Conservation (phyloP, 176 grass and related monocot genomes). For the Eleusine coracana region DNA sequence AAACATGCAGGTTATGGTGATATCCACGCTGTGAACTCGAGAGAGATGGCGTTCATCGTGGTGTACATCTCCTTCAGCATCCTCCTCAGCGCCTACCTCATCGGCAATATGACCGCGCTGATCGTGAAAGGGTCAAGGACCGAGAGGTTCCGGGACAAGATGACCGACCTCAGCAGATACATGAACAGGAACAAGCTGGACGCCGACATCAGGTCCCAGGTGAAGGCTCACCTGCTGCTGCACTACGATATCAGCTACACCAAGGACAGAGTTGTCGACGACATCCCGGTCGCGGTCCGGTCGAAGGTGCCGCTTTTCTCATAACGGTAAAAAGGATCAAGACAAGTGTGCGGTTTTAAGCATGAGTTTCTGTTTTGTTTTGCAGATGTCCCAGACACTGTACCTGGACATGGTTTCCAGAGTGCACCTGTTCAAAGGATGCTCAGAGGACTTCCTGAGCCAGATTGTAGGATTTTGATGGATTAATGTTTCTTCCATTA, state of each 20-base stretch:
- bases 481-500: not conserved
- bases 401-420: conserved; percentile 71
- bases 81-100: conserved; percentile 77
- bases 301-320: conserved; percentile 56
- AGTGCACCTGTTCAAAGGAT: conserved; percentile 71
- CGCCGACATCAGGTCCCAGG: conserved; percentile 68
- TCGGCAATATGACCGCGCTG: conserved; percentile 95
- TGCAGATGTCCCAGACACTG: conserved; percentile 47
- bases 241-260: conserved; percentile 83
- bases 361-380: not conserved
- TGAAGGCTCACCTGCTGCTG: conserved; percentile 65
- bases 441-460: conserved; percentile 88
- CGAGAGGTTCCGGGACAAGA: conserved; percentile 87
- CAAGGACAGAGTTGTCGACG: conserved; percentile 59
- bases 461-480: conserved; percentile 70
- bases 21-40: conserved; percentile 72
- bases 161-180: conserved; percentile 90
- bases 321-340: not conserved
- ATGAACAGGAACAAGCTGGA: conserved; percentile 90
- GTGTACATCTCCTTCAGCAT: conserved; percentile 78
- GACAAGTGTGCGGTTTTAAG: not conserved
- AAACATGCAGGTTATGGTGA: conserved; percentile 75
- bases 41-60: conserved; percentile 82
- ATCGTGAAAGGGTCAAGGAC: conserved; percentile 89
- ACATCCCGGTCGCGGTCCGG: conserved; percentile 69